Evolutionary conservation across 2,329 filamentous ascomycete genomes (phyloP), one percentile per base, ranked within the genome.

Genomic region (Sporothrix inflata): DNA sequence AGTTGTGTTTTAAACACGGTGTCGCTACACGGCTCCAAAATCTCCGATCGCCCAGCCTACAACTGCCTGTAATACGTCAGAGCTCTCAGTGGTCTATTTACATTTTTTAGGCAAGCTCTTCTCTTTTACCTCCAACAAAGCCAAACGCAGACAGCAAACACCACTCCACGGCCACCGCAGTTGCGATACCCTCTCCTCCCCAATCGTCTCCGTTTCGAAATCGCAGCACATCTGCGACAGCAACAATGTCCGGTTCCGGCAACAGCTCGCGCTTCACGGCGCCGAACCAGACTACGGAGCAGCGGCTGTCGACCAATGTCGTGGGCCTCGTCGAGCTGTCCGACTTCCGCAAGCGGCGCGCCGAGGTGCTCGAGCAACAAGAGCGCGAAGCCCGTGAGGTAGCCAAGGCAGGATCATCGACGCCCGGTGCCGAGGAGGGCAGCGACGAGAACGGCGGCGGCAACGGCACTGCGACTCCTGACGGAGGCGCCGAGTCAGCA

Each of bases 281-380:
- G 55, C 92, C 94, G 78, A 91, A 90, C 75, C 86, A 91, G 76
- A 92, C 92, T 0, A 92, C 93, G 1, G 89, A 95, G 80, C 91
- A 97, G 78, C 86, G 94, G 16, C 86, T 97, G 65, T 95, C 95
- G 73, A 93, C 90, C 70, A 90, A 94, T 78, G 97, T 94, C 0
- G 94, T 98, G 76, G 96, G 96, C 53, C 90, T 99, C 2, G 95
- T 98, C 70, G 89, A 93, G 72, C 90, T 98, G 57, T 94, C 93
- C 75, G 96, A 98, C 80, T 98, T 97, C 81, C 94, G 95, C 81
- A 98, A 99, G 84, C 91, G 96, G 73, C 93, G 95, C 81, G 94
- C 94, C 77, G 94, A 98, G 82, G 93, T 94, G n/a, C 85, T 97
- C 65, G 95, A 98, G 81, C 91, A 93, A 79, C 95, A 96, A 79